These are phyloP conservation scores for Quercus phellos DNA, from an alignment of 331 rosid species.

Conservation along the genomic window DNA sequence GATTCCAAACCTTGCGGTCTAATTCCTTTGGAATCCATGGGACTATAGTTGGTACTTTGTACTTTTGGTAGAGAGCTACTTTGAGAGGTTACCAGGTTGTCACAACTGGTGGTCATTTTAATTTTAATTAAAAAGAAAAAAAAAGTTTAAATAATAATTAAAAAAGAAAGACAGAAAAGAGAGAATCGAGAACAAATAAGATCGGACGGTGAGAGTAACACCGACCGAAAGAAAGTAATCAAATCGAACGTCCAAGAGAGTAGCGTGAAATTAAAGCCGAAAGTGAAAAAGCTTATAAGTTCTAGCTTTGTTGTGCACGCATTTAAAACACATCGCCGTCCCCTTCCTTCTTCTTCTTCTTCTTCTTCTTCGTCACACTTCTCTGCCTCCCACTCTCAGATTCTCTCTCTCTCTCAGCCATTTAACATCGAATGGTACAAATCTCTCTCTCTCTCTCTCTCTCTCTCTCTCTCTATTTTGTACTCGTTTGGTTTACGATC, in stretches of 20 bases:
- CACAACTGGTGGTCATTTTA: too few relatives aligned
- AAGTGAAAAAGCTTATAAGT: neutral
- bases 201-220: neutral
- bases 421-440: conserved; percentile 17
- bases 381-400: neutral
- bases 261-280: conserved; percentile 40
- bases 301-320: neutral
- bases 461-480: neutral
- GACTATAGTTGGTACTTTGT: too few relatives aligned
- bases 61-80: too few relatives aligned
- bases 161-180: neutral
- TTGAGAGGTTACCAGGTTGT: too few relatives aligned
- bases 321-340: conserved; percentile 3
- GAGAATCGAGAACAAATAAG: neutral
- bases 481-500: too few relatives aligned
- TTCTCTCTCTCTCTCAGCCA: neutral
- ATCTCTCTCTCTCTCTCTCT: conserved; percentile 8
- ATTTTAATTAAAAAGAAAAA: too few relatives aligned
- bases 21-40: too few relatives aligned
- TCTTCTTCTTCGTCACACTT: neutral
- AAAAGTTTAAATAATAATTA: too few relatives aligned
- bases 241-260: conserved; percentile 20
- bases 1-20: too few relatives aligned
- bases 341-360: neutral
- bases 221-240: neutral